Evolutionary conservation across 176 grass and related monocot genomes (phyloP), one percentile per base, ranked within the genome.

Genomic region (Pharus latifolius): DNA sequence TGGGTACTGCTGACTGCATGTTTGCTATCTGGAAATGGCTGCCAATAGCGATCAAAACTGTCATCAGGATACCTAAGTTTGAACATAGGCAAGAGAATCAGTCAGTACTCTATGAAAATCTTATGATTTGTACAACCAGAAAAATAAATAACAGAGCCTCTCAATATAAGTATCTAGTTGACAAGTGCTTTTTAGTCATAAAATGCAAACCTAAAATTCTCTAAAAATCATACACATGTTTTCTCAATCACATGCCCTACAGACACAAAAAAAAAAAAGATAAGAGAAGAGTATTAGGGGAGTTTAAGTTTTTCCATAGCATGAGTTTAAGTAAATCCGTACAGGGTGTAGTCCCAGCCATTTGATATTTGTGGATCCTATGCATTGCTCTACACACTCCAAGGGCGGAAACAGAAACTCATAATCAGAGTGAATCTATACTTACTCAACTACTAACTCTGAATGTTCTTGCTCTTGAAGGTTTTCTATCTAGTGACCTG

Each of bases 21-120:
- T 46, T 41, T 84, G 29, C 52, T 78, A 73, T 91, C 87, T 29
- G 67, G 66, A 42, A 83, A 91, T 76, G 90, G 87, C 49, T 94
- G 84, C 95, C 95, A 99, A 75, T 88, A 81, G 63, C 95, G 81
- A 64, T 94, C 64, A 42, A 84, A 99, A 63, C 40, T 79, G 76
- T 99, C 95, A 70, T 99, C 64, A 49, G 95, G 95, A 65, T 91
- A 99, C 82, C 95, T 99, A 81, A 64, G 34, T 66, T 78, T 76
- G 42, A 8, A 67, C 30, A 38, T 1, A 65, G 48, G 37, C 47
- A 70, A 52, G 40, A 49, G 63, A 80, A 32, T 0, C 34, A 65
- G 44, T 84, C 40, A 65, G 68, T 50, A 62, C 5, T 56, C 19
- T 33, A 13, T 22, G 61, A 0, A 69, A 63, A 42, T 54, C 6